These are phyloP conservation scores for Saitozyma podzolica DNA, from an alignment of 768 basidiomycete species.

Conservation along the genomic window DNA sequence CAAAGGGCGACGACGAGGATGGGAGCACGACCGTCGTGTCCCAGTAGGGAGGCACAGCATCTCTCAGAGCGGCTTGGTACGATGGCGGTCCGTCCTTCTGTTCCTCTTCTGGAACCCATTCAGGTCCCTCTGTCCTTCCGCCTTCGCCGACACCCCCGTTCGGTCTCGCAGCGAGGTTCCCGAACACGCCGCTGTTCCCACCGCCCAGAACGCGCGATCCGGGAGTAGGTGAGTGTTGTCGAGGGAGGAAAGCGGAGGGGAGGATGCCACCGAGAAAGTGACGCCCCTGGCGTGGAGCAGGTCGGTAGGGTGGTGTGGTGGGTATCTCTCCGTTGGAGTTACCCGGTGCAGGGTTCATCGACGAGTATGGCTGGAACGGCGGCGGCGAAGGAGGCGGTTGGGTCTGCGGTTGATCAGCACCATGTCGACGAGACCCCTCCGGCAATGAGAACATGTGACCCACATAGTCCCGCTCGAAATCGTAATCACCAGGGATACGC, in stretches of 20 bases:
- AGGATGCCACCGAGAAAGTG: slow-evolving; percentile 45
- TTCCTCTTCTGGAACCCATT: slow-evolving; percentile 72
- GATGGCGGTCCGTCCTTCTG: slow-evolving; percentile 87
- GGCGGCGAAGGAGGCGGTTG: slow-evolving; percentile 48
- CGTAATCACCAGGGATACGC: slow-evolving; percentile 48
- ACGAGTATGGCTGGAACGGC: slow-evolving; percentile 47
- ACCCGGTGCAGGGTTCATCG: slow-evolving; percentile 43
- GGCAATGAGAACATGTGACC: slow-evolving; percentile 11
- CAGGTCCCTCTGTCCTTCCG: slow-evolving; percentile 53
- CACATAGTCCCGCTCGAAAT: slow-evolving; percentile 51
- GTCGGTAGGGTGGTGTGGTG: slow-evolving; percentile 50
- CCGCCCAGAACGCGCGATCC: slow-evolving; percentile 32
- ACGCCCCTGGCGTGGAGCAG: slow-evolving; percentile 58
- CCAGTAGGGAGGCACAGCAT: slow-evolving; percentile 93
- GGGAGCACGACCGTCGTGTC: slow-evolving; percentile 92
- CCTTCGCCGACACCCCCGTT: slow-evolving; percentile 46
- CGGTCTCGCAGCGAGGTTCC: slow-evolving; percentile 91
- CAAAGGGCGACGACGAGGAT: slow-evolving; percentile 47
- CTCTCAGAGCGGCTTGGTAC: slow-evolving; percentile 81
- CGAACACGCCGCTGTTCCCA: slow-evolving; percentile 91
- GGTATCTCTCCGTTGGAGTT: slow-evolving; percentile 51
- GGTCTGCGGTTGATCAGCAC: slow-evolving; percentile 33
- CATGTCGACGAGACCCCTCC: not conserved
- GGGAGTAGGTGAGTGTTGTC: slow-evolving; percentile 11
- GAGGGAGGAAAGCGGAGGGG: slow-evolving; percentile 35